phyloP scores from a whole-genome alignment of 2,329 filamentous ascomycete species.

The Apiospora pterosperma region DNA sequence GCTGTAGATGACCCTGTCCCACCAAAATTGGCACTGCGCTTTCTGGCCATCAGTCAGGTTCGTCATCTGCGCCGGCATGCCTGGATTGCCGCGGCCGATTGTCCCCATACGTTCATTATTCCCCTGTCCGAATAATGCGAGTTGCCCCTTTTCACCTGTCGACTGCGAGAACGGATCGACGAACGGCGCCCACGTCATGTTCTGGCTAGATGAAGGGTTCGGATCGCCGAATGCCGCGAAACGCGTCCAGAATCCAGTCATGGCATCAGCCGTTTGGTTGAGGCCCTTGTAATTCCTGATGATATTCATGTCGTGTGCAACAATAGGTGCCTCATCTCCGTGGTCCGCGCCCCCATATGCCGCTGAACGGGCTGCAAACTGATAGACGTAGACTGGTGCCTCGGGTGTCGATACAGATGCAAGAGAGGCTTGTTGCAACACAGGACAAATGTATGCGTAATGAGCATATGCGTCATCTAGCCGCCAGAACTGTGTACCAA shows the following conservation, averaged over 20 bases:
- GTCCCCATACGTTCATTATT: conserved; percentile 50
- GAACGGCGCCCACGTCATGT: conserved; percentile 39
- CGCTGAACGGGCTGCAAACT: conserved; percentile 49
- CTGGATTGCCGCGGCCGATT: conserved; percentile 30
- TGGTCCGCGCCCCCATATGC: conserved; percentile 40
- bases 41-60: conserved; percentile 40
- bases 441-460: conserved; percentile 63
- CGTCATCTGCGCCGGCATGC: conserved; percentile 40
- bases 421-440: conserved; percentile 55
- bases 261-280: conserved; percentile 32
- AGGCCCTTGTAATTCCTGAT: conserved; percentile 35
- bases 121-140: conserved; percentile 56
- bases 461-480: conserved; percentile 60
- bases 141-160: conserved; percentile 25
- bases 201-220: conserved; percentile 12
- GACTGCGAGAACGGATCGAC: conserved; percentile 32
- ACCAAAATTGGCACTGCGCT: conserved; percentile 59
- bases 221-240: conserved; percentile 30
- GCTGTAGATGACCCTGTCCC: conserved; percentile 47
- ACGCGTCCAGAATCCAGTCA: conserved; percentile 41
- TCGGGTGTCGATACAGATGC: conserved; percentile 22
- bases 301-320: conserved; percentile 37
- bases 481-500: conserved; percentile 54
- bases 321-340: conserved; percentile 41
- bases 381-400: conserved; percentile 50